Evolutionary conservation across 164 flowering plant genomes (phyloP).

Genomic region (Annona squamosa): DNA sequence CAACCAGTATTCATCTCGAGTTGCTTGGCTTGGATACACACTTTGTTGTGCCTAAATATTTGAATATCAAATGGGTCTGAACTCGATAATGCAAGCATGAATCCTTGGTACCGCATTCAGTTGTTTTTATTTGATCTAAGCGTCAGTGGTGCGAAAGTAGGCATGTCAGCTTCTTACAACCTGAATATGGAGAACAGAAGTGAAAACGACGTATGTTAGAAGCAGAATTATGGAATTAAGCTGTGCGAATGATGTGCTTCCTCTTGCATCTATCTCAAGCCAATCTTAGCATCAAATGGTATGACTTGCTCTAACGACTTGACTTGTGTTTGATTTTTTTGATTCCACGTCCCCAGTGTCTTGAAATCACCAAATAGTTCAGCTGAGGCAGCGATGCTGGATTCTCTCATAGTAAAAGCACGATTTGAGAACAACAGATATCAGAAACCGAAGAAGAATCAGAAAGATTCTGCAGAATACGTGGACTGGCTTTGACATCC

Average conservation of each 20-base stretch:
- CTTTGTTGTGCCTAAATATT: too few species aligned
- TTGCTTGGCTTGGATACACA: too few species aligned
- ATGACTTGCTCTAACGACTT: neutral
- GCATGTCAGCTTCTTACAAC: too few species aligned
- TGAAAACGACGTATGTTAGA: neutral
- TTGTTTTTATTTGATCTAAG: too few species aligned
- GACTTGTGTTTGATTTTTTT: neutral
- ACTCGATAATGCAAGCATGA: too few species aligned
- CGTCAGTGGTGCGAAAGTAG: too few species aligned
- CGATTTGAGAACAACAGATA: conserved; percentile 76
- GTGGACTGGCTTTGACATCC: conserved; percentile 56
- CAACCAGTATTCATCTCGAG: too few species aligned
- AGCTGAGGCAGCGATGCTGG: conserved; percentile 71
- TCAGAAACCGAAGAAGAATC: conserved; percentile 56
- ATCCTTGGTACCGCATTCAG: too few species aligned
- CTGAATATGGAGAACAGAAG: too few species aligned
- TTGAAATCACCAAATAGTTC: conserved; percentile 43
- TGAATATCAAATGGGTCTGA: too few species aligned
- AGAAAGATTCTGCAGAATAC: conserved; percentile 46
- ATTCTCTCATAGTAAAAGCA: conserved; percentile 73
- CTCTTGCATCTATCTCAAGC: too few species aligned
- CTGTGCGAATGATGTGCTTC: too few species aligned
- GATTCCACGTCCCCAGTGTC: conserved; percentile 36
- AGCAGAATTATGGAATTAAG: neutral
- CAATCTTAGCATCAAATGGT: neutral